These are phyloP conservation scores for Suillus weaverae DNA, from an alignment of 768 basidiomycete genomes.

Conservation along the genomic window DNA sequence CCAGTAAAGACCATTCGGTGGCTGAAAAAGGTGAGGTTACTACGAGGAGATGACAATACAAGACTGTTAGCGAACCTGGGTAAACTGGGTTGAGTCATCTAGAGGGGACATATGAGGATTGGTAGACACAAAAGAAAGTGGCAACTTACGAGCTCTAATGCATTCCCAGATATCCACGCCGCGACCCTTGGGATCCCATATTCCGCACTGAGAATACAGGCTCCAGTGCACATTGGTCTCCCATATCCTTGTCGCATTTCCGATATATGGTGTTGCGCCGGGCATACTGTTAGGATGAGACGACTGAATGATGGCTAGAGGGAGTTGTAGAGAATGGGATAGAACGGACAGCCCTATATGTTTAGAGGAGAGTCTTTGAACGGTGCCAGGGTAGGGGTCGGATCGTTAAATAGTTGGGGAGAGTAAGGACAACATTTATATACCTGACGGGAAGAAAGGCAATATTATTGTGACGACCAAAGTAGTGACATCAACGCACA, in stretches of 20 bases:
- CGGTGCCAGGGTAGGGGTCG: conserved; percentile 10
- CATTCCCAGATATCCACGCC: conserved; percentile 81
- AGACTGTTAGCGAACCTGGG: conserved; percentile 24
- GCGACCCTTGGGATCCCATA: conserved; percentile 66
- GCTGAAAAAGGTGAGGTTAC: conserved; percentile 27
- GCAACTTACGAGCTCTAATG: conserved; percentile 58
- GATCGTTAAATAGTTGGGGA: conserved; percentile 11
- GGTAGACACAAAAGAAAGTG: conserved; percentile 1
- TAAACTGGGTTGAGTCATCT: conserved; percentile 64
- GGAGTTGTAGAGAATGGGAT: neutral
- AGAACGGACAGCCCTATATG: neutral
- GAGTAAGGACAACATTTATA: conserved; percentile 28
- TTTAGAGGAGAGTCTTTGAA: neutral
- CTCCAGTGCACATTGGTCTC: conserved; percentile 67
- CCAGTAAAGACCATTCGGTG: conserved; percentile 45
- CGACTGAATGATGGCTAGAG: neutral
- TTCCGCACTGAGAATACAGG: conserved; percentile 64
- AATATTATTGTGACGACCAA: conserved; percentile 23
- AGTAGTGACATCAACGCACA: conserved; percentile 34
- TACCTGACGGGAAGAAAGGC: conserved; percentile 29
- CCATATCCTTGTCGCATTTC: conserved; percentile 70
- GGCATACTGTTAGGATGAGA: conserved; percentile 21
- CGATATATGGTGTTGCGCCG: conserved; percentile 39
- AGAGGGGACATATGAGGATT: conserved; percentile 10
- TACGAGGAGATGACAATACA: conserved; percentile 8